Percentiles rank a stretch among this genome's conserved stretches.
phyloP scores from a whole-genome alignment of 306 rosid genomes.

The Prinsepia uniflora region DNA sequence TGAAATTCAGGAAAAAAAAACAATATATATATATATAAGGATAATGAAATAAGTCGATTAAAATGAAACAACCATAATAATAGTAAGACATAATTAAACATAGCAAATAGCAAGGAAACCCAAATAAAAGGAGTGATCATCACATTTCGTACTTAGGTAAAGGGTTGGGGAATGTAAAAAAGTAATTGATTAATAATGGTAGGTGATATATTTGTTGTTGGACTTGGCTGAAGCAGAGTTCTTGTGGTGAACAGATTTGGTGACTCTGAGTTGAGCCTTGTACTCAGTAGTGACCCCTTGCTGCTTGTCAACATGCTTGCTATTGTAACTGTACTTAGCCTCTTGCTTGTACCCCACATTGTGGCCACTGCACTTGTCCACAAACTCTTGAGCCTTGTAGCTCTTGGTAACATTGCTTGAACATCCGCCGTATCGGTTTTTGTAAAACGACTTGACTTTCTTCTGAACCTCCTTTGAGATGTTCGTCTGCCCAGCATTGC shows the following conservation, averaged over 20 bases:
- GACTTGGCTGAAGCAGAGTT: not conserved
- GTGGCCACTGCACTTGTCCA: not conserved
- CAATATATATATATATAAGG: too few species aligned
- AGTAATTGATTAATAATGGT: not conserved
- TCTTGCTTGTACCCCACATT: not conserved
- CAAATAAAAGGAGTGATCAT: not conserved
- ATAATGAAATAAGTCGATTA: too few species aligned
- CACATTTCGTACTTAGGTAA: too few species aligned
- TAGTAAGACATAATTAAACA: too few species aligned
- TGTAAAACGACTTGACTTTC: constrained; percentile 1
- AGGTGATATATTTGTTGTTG: not conserved
- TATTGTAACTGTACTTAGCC: not conserved
- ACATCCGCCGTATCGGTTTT: not conserved
- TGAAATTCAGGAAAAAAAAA: too few species aligned
- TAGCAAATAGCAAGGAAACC: not conserved
- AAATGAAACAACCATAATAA: too few species aligned
- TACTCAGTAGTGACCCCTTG: not conserved
- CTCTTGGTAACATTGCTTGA: not conserved
- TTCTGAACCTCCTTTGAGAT: constrained; percentile 1
- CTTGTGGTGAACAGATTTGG: not conserved
- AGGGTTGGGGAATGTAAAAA: not conserved
- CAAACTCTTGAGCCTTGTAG: not conserved
- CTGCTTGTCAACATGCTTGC: not conserved
- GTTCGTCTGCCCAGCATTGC: not conserved
- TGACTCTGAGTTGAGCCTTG: constrained; percentile 7